Percentiles rank a stretch among this genome's conserved stretches.
phyloP scores from a whole-genome alignment of 768 basidiomycete species.

The Lentinula guzmanii region DNA sequence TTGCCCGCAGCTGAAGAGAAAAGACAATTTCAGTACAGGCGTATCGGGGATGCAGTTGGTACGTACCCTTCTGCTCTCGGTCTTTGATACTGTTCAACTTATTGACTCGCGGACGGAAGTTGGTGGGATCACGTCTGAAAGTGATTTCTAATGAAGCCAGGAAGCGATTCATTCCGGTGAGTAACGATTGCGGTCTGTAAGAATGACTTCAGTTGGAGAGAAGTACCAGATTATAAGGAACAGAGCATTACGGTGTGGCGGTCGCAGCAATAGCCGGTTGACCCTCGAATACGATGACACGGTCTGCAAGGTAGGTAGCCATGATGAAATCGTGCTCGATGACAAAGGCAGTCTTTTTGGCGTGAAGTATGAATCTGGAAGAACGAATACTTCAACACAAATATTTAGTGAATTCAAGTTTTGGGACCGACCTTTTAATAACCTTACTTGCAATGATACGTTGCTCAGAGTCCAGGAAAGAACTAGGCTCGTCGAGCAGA shows the following conservation, averaged over 20 bases:
- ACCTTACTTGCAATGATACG: conserved; percentile 98
- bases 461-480: conserved; percentile 97
- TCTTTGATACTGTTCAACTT: conserved; percentile 83
- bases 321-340: conserved; percentile 99
- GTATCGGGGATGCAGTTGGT: neutral
- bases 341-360: conserved; percentile 97
- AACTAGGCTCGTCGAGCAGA: conserved; percentile 92
- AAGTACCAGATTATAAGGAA: neutral
- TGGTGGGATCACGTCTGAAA: conserved; percentile 96
- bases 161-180: conserved; percentile 98
- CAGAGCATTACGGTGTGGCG: conserved; percentile 72
- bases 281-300: conserved; percentile 91
- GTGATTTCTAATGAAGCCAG: conserved; percentile 94
- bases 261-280: conserved; percentile 83
- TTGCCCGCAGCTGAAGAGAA: conserved; percentile 59
- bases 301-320: conserved; percentile 98
- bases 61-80: conserved; percentile 77
- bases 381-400: conserved; percentile 1
- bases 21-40: conserved; percentile 4
- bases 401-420: neutral
- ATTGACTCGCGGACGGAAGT: conserved; percentile 86
- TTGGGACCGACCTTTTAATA: conserved; percentile 73
- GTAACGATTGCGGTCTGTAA: conserved; percentile 81
- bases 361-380: conserved; percentile 82
- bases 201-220: neutral